Evolutionary conservation across 768 basidiomycete genomes (phyloP).

Genomic region (Lentinula aciculospora): DNA sequence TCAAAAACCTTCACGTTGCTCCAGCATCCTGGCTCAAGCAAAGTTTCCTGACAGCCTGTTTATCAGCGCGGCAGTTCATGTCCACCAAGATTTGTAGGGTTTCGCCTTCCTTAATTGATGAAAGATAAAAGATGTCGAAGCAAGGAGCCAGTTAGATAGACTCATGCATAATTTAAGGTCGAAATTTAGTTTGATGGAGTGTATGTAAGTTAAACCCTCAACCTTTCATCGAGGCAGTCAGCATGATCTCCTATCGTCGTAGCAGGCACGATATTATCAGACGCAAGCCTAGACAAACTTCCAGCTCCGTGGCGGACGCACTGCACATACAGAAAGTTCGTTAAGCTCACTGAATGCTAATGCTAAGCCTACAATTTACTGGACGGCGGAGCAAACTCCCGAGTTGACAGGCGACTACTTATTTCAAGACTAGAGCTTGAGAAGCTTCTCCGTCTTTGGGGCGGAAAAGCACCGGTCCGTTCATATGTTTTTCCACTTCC

Average conservation of each 20-base stretch:
- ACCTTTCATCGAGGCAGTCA: background rate
- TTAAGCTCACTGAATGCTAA: no score
- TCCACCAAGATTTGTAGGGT: no score
- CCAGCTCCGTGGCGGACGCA: conserved; percentile 1
- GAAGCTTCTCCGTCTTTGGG: no score
- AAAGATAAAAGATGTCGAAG: no score
- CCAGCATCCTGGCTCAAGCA: background rate
- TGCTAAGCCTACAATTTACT: no score
- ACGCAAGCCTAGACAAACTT: no score
- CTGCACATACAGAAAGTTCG: background rate
- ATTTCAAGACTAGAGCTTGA: no score
- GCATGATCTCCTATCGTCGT: background rate
- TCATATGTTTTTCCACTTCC: background rate
- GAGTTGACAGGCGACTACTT: no score
- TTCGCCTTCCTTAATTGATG: background rate
- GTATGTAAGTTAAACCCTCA: conserved; percentile 1
- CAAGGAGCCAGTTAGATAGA: background rate
- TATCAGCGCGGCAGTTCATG: background rate
- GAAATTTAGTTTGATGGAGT: background rate
- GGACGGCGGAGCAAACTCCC: no score
- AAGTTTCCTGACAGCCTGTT: background rate
- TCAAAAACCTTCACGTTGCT: background rate
- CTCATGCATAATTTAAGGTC: conserved; percentile 3
- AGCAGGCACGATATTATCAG: background rate
- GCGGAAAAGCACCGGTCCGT: background rate